These are phyloP conservation scores for Chaetomium sp. DNA, from an alignment of 2,329 filamentous ascomycete genomes.

Conservation along the genomic window DNA sequence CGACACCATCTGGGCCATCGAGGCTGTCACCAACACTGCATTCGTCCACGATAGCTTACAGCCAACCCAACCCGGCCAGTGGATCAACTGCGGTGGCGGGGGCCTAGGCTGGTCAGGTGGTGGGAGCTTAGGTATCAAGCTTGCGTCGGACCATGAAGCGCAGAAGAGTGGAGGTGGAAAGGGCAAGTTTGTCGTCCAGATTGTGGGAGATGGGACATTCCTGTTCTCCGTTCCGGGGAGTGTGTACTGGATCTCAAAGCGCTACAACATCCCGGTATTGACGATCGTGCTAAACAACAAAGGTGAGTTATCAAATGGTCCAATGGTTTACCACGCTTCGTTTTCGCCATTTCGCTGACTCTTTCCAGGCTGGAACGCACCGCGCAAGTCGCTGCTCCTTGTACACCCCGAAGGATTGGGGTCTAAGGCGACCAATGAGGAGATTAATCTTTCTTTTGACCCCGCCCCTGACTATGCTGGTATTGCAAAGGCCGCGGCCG, in stretches of 20 bases:
- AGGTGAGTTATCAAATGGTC: slow-evolving; percentile 29
- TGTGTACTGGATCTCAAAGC: slow-evolving; percentile 43
- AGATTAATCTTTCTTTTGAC: slow-evolving; percentile 55
- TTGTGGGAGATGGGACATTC: slow-evolving; percentile 45
- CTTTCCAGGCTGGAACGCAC: slow-evolving; percentile 51
- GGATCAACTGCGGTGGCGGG: slow-evolving; percentile 49
- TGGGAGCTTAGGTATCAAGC: slow-evolving; percentile 44
- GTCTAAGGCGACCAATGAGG: slow-evolving; percentile 50
- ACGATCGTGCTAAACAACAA: slow-evolving; percentile 47
- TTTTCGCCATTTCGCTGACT: background rate
- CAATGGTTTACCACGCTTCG: background rate
- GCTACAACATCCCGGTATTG: slow-evolving; percentile 42
- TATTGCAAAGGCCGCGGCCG: slow-evolving; percentile 54
- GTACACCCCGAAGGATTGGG: slow-evolving; percentile 53
- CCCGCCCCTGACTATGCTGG: slow-evolving; percentile 53
- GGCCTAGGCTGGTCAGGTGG: slow-evolving; percentile 50
- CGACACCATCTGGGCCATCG: slow-evolving; percentile 64
- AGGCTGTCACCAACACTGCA: slow-evolving; percentile 64
- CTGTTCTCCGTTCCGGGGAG: slow-evolving; percentile 43
- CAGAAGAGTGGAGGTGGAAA: slow-evolving; percentile 30
- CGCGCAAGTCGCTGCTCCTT: slow-evolving; percentile 48
- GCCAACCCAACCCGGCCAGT: slow-evolving; percentile 46
- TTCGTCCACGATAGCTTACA: slow-evolving; percentile 64
- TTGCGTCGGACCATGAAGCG: slow-evolving; percentile 35
- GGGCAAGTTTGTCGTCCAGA: slow-evolving; percentile 43